phyloP scores from a whole-genome alignment of 768 basidiomycete species.

The Serendipita indica region DNA sequence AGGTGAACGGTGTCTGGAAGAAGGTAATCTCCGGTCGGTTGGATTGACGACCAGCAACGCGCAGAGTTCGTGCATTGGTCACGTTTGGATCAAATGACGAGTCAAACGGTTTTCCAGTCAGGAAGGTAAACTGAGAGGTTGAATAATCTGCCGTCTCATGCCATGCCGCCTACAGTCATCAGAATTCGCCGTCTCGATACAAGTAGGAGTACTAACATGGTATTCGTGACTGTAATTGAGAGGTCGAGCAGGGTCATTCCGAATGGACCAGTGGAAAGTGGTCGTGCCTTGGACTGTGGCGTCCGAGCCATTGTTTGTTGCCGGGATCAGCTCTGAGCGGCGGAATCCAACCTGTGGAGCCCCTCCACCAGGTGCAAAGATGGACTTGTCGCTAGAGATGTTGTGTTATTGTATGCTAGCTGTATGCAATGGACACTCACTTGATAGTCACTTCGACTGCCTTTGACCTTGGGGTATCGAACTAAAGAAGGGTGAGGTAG shows the following conservation, averaged over 20 bases:
- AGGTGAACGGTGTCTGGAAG: slow-evolving; percentile 33
- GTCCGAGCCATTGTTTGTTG: slow-evolving; percentile 24
- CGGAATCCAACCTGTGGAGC: slow-evolving; percentile 41
- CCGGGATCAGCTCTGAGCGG: slow-evolving; percentile 44
- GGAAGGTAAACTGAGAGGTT: slow-evolving; percentile 43
- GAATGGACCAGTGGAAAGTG: slow-evolving; percentile 38
- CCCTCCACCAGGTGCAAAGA: slow-evolving; percentile 38
- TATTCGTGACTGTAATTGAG: slow-evolving; percentile 46
- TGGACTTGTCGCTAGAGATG: slow-evolving; percentile 32
- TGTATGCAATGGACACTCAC: slow-evolving; percentile 18
- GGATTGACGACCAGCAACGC: slow-evolving; percentile 25
- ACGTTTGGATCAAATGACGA: slow-evolving; percentile 13
- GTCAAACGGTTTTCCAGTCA: slow-evolving; percentile 18
- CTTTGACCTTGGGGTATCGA: slow-evolving; percentile 14
- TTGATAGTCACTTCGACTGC: slow-evolving; percentile 16
- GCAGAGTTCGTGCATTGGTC: slow-evolving; percentile 14
- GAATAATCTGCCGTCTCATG: slow-evolving; percentile 16
- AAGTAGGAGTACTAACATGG: slow-evolving; percentile 21
- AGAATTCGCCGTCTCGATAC: background rate
- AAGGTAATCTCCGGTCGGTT: slow-evolving; percentile 13
- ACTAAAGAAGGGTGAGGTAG: slow-evolving; percentile 13
- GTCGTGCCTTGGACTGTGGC: slow-evolving; percentile 31
- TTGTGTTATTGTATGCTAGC: background rate
- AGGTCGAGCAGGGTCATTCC: slow-evolving; percentile 26
- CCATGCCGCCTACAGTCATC: slow-evolving; percentile 13